A percentile compares a stretch with the other conserved stretches of the same genome.
phyloP scores from a whole-genome alignment of 768 basidiomycete species.

The Mycena filopes region DNA sequence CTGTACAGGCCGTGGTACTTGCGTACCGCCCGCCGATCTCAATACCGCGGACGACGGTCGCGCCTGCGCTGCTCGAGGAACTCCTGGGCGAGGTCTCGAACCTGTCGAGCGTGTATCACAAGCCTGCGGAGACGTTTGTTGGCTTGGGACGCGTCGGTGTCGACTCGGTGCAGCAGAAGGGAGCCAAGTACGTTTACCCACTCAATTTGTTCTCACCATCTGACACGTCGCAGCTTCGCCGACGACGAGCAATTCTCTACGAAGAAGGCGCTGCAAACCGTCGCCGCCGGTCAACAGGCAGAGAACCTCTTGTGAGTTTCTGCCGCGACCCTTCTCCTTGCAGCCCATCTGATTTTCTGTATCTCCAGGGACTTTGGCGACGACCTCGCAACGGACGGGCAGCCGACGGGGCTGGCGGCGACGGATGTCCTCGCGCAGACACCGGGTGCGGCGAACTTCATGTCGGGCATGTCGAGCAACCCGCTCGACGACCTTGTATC shows the following conservation, averaged over 20 bases:
- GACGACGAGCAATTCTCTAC: constrained; percentile 69
- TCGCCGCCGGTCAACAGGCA: constrained; percentile 90
- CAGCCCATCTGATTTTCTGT: neutral
- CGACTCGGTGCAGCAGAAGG: constrained; percentile 74
- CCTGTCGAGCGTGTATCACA: constrained; percentile 96
- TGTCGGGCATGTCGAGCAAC: constrained; percentile 86
- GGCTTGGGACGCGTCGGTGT: constrained; percentile 90
- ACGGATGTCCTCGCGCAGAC: constrained; percentile 73
- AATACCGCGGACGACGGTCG: constrained; percentile 90
- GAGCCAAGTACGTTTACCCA: constrained; percentile 56
- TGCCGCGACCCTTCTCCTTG: neutral
- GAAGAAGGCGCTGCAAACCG: constrained; percentile 88
- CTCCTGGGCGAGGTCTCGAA: constrained; percentile 89
- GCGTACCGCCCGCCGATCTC: constrained; percentile 93
- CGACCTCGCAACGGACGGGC: constrained; percentile 63
- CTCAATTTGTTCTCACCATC: neutral
- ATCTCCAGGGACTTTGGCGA: constrained; percentile 87
- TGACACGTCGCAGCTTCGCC: constrained; percentile 40
- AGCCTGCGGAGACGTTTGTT: constrained; percentile 95
- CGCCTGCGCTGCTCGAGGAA: constrained; percentile 90
- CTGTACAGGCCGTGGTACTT: constrained; percentile 78
- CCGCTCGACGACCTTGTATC: constrained; percentile 95
- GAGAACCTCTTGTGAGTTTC: constrained; percentile 83
- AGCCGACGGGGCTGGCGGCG: constrained; percentile 82
- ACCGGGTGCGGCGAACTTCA: constrained; percentile 77